Base-by-base conservation (phyloP, 1,284 basidiomycete genomes). In the Binderoboletus segoi region DNA sequence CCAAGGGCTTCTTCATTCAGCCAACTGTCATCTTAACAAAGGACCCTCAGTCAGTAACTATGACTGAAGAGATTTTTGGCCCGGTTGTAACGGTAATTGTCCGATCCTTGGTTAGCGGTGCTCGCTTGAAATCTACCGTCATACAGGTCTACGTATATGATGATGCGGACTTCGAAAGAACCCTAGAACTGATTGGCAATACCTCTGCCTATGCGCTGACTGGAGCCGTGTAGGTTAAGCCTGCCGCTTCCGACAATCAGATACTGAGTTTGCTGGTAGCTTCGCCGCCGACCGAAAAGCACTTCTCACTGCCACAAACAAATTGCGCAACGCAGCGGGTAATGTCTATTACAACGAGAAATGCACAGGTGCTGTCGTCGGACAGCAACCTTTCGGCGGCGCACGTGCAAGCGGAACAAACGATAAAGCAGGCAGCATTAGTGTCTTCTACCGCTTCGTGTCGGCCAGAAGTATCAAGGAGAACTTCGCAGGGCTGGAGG, bases 321-420 rank as follows among this genome's bases (percentile, higher is more conserved):
- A 82, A 56, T 83, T 98, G 53, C 88, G 93, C 58, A 89, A 96
- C 75, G 82, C 94, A 0, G 91, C 93, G 7, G 91, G 91, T 3
- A 93, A 97, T 75, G 87, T 95, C 56, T 97, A 97, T 80, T 93
- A 94, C 79, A 96, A 96, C 76, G 93, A 96, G 68, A 96, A 94
- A 72, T 96, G 93, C 76, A 98, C 96, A 0, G 96, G 96, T 57
- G 96, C 96, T 26, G 91, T 94, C 47, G 93, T 97, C 28, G 94
- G 93, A 8, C 95, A 98, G 74, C 96, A 99, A 75, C 95, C 96
- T 8, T 99, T 99, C 72, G 96, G 96, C 54, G 97, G 96, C 55
- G 93, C 88, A 8, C 85, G 96, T 46, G 93, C 84, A 23, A 94
- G 91, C 66, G 96, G 97, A 30, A 99, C 97, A 61, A 98, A 98